A percentile compares a stretch with the other conserved stretches of the same genome.
Conservation (phyloP, 1,284 basidiomycete species). For the Cryptococcus floricola region DNA sequence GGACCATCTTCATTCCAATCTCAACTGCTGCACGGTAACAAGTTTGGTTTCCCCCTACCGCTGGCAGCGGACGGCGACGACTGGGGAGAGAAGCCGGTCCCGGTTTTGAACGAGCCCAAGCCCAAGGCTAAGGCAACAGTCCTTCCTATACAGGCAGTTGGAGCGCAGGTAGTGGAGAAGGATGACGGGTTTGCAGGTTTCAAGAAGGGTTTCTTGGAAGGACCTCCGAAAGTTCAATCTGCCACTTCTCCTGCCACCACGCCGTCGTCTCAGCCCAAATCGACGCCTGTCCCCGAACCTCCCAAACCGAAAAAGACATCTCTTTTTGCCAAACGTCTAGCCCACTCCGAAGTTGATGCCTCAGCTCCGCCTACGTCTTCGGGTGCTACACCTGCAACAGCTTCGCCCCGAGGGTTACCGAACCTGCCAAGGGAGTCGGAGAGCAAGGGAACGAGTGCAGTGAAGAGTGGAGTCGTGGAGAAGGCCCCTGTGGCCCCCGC, state of each 20-base stretch:
- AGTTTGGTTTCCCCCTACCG: slow-evolving; percentile 30
- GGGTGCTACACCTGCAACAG: slow-evolving; percentile 4
- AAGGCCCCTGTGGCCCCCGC: slow-evolving; percentile 2
- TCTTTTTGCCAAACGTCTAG: slow-evolving; percentile 33
- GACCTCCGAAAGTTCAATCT: not conserved
- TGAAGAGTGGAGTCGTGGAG: slow-evolving; percentile 33
- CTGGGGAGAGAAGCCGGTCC: slow-evolving; percentile 24
- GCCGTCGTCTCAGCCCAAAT: too few relatives aligned
- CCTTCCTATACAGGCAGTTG: too few relatives aligned
- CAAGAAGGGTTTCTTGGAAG: slow-evolving; percentile 34
- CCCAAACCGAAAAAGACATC: slow-evolving; percentile 21
- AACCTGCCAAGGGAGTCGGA: slow-evolving; percentile 18
- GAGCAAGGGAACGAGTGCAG: slow-evolving; percentile 23
- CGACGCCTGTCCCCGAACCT: not conserved
- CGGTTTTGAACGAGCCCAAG: slow-evolving; percentile 29
- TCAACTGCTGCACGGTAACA: not conserved
- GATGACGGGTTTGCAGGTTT: slow-evolving; percentile 34
- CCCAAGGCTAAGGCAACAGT: slow-evolving; percentile 13
- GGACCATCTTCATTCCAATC: not conserved
- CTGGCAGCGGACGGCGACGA: slow-evolving; percentile 6
- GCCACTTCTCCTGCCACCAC: not conserved
- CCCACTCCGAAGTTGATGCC: slow-evolving; percentile 11
- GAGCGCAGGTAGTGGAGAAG: not conserved
- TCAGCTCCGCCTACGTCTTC: slow-evolving; percentile 9
- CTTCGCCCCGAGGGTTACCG: not conserved